These are phyloP conservation scores for Wallacemonas sp. DNA, from an alignment of 208 protist genomes.

Conservation along the genomic window DNA sequence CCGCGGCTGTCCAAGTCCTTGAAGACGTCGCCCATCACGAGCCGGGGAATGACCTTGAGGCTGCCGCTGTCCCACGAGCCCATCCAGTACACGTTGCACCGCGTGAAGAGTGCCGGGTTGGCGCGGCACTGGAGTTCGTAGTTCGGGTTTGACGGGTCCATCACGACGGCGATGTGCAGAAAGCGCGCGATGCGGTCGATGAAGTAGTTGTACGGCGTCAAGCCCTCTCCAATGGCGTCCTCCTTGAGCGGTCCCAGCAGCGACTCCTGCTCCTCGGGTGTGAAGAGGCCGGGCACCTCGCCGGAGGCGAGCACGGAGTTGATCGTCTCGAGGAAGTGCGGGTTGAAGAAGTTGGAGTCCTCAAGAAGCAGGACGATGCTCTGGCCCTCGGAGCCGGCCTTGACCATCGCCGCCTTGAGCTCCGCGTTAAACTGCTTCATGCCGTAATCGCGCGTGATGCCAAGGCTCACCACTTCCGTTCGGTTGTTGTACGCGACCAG, in stretches of 20 bases:
- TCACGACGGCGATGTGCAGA: slow-evolving; percentile 95
- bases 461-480: slow-evolving; percentile 90
- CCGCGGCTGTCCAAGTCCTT: slow-evolving; percentile 63
- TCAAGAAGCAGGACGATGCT: slow-evolving; percentile 94
- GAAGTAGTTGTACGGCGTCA: slow-evolving; percentile 91
- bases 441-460: slow-evolving; percentile 91
- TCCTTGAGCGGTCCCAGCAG: slow-evolving; percentile 93
- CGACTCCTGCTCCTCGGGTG: slow-evolving; percentile 95
- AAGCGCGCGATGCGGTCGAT: slow-evolving; percentile 89
- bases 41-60: slow-evolving; percentile 90
- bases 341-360: slow-evolving; percentile 94
- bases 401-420: slow-evolving; percentile 92
- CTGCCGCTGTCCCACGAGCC: slow-evolving; percentile 91
- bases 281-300: slow-evolving; percentile 97
- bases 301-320: slow-evolving; percentile 97
- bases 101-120: slow-evolving; percentile 97
- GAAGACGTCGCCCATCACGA: slow-evolving; percentile 81
- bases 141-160: slow-evolving; percentile 94
- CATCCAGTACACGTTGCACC: slow-evolving; percentile 97
- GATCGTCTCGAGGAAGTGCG: slow-evolving; percentile 92
- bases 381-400: slow-evolving; percentile 91
- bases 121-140: slow-evolving; percentile 93
- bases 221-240: slow-evolving; percentile 81
- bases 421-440: slow-evolving; percentile 95
- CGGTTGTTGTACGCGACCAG: slow-evolving; percentile 92